Evolutionary conservation across 306 rosid species (phyloP).

Genomic region (Vigna hirtella): DNA sequence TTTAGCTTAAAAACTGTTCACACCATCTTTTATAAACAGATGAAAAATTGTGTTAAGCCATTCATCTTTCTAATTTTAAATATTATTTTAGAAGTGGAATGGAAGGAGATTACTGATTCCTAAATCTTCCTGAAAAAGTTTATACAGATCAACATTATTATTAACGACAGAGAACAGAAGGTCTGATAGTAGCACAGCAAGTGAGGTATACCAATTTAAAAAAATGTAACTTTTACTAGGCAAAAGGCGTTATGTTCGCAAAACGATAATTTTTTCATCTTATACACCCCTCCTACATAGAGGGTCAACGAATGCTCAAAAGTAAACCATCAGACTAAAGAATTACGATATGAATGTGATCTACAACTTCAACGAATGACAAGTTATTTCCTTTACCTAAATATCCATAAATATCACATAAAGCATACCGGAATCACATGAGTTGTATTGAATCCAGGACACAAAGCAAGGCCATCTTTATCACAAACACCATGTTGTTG

Average conservation of each 20-base stretch:
- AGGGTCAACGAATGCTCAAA: not conserved
- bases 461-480: constrained; percentile 91
- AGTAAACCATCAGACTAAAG: not conserved
- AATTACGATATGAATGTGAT: not conserved
- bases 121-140: constrained; percentile 17
- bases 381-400: constrained; percentile 15
- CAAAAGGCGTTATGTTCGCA: not conserved
- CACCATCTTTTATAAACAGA: constrained; percentile 10
- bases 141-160: constrained; percentile 19
- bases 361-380: not conserved
- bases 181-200: constrained; percentile 20
- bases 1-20: constrained; percentile 6
- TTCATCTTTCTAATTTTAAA: not conserved
- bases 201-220: not conserved
- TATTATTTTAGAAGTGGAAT: not conserved
- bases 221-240: not conserved
- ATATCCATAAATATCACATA: constrained; percentile 27
- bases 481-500: constrained; percentile 79
- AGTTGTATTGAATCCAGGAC: constrained; percentile 91
- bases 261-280: constrained; percentile 1
- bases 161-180: not conserved
- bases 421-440: constrained; percentile 94
- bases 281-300: constrained; percentile 1
- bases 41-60: constrained; percentile 21
- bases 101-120: constrained; percentile 14